Base-by-base conservation (phyloP, 108 stramenopile genomes). In the Bacterosira constricta region DNA sequence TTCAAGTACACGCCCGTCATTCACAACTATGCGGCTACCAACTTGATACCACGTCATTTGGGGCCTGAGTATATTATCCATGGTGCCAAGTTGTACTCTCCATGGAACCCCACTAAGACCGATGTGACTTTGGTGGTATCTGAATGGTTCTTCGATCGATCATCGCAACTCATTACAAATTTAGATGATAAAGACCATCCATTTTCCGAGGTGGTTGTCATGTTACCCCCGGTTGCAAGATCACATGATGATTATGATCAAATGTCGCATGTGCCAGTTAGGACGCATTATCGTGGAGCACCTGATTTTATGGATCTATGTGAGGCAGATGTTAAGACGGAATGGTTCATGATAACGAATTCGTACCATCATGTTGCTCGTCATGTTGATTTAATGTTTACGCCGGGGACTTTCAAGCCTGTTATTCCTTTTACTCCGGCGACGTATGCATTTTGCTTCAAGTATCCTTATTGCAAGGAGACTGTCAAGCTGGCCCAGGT, bases 321-420 rank as follows among this genome's bases (percentile, higher is more conserved):
- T 46, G 85, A 83, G 18, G 88, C 84, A 15, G 73, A 78, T 26
- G 70, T 89, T 13, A 65, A 71, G 42, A 89, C 85, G 3, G 73
- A 77, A 2, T 89, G 88, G 88, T 87, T 89, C 64, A 87, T 86
- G 84, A 77, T 85, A 1, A 87, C 88, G 8, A 87, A 87, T 72
- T 87, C 86, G 0, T 89, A 83, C 42, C 83, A 85, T 69, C 75
- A 83, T 31, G 81, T 89, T n/a, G 57, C 83, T 37, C 58, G 75
- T 34, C 81, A 89, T 37, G 78, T 89, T 11, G 82, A 84, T 53
- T 39, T 87, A 15, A 87, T 89, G 88, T 87, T 87, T 45, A 67
- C 75, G n/a, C 81, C 69, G 4, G 82, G 85, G 10, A 73, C 73
- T 3, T 75, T 68, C 68, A 83, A 87, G 42, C 88, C 88, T 2